Evolutionary conservation across 768 basidiomycete genomes (phyloP), one percentile per base, ranked within the genome.

Genomic region (Tulasnella sp.): DNA sequence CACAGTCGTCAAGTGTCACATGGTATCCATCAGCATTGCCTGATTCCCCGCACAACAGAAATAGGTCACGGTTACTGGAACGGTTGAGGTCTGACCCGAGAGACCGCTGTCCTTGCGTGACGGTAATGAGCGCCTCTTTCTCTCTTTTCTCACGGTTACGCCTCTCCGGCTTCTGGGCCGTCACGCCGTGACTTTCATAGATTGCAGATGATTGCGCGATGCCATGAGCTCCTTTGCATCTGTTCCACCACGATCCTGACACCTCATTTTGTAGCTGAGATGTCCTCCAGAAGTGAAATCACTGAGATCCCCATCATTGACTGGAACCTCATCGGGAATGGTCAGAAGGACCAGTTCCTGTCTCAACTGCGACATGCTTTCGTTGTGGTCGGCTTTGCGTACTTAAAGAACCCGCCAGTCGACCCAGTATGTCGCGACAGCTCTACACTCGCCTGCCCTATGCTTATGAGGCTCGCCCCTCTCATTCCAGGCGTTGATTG

Each of bases 371-470:
- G 86, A 37, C 84, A 93, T 79, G 91, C 92, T 0, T 86, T 94
- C 74, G 87, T 93, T 83, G 89, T 92, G 73, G 91, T 93, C 80
- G 93, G 93, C 34, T 94, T 94, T 81, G 86, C 93, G 70, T 94
- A 94, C 81, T 87, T 94, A 70, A 84, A 88, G 58, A 89, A 93
- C 79, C 86, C 89, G 39, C 85, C 90, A 0, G 87, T 93, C 31
- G 75, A 76, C 25, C 14, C 78, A 40, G 77, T 78, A 77, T 39
- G 76, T 22, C 34, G 25, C 64, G 12, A 12, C 64, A 12, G 25
- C 34, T n/a, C n/a, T n/a, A 58, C 14, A 37, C 36, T n/a, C 25
- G 29, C 12, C 8, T 12, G n/a, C 36, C 38, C 19, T n/a, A 25
- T 19, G 17, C 36, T 11, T 77, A 67, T 34, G n/a, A 5, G n/a